Evolutionary conservation across 495 filamentous ascomycete genomes (phyloP).

Genomic region (Oidiodendron maius): DNA sequence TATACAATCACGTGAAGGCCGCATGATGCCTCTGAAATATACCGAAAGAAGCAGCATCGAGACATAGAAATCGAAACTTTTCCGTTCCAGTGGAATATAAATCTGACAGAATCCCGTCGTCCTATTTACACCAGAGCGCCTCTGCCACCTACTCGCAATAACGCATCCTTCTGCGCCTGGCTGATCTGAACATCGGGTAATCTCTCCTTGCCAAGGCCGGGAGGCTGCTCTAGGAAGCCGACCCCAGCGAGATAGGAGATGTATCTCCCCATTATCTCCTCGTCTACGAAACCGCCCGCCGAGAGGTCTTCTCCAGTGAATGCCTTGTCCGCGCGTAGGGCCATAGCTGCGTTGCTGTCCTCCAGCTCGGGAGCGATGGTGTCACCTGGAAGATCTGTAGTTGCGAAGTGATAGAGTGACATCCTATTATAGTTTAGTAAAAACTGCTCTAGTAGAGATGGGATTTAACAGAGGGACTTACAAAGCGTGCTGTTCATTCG

Average conservation of each 20-base stretch:
- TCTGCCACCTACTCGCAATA: conserved; percentile 21
- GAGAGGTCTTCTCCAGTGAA: conserved; percentile 61
- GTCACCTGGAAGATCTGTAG: conserved; percentile 67
- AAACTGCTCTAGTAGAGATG: background rate
- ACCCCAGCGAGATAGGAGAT: conserved; percentile 63
- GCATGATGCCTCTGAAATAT: too few relatives aligned
- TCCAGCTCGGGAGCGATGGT: conserved; percentile 79
- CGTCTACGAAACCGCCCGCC: conserved; percentile 56
- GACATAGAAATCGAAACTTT: too few relatives aligned
- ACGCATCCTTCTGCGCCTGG: conserved; percentile 19
- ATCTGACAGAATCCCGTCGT: too few relatives aligned
- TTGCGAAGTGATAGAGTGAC: conserved; percentile 83
- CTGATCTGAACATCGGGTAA: conserved; percentile 11
- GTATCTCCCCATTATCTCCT: conserved; percentile 67
- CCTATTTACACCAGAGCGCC: conserved; percentile 17
- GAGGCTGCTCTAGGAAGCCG: conserved; percentile 62
- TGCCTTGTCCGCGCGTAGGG: conserved; percentile 54
- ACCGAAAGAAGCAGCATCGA: too few relatives aligned
- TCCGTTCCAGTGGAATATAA: too few relatives aligned
- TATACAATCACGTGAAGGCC: too few relatives aligned
- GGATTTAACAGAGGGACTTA: conserved; percentile 3
- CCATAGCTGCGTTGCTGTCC: conserved; percentile 61
- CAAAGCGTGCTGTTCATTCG: conserved; percentile 63
- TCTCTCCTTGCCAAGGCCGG: conserved; percentile 28
- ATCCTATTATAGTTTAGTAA: conserved; percentile 36